A percentile compares a stretch with the other conserved stretches of the same genome.
phyloP scores from a whole-genome alignment of 164 flowering plant genomes.

The Vitis cinerea region DNA sequence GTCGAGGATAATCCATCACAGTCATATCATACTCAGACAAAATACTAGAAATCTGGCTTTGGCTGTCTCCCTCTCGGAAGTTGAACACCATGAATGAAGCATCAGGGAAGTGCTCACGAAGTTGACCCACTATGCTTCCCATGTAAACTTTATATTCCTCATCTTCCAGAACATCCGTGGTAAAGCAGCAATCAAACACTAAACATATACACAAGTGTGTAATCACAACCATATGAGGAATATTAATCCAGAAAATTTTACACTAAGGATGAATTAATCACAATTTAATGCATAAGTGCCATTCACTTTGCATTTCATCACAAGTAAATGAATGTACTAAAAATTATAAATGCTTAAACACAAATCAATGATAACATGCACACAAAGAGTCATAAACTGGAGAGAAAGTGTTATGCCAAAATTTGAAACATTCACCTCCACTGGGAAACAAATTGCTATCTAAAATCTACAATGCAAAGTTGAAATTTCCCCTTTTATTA shows the following conservation, averaged over 20 bases:
- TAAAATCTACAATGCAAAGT: too few relatives aligned
- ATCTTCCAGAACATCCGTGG: slow-evolving; percentile 46
- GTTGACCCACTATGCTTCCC: slow-evolving; percentile 45
- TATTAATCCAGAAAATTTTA: too few relatives aligned
- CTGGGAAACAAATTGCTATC: too few relatives aligned
- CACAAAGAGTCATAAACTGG: too few relatives aligned
- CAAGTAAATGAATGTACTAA: too few relatives aligned
- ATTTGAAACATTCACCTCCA: too few relatives aligned
- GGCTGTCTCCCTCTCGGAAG: slow-evolving; percentile 50
- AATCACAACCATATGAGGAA: neutral
- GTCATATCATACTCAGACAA: slow-evolving; percentile 55
- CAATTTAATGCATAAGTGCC: neutral
- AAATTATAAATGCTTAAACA: too few relatives aligned
- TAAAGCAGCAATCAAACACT: slow-evolving; percentile 74
- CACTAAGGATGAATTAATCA: neutral
- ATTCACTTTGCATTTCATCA: neutral
- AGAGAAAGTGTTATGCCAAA: too few relatives aligned
- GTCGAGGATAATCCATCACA: slow-evolving; percentile 67
- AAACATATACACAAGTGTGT: neutral
- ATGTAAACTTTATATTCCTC: slow-evolving; percentile 46
- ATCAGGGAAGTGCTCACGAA: slow-evolving; percentile 47
- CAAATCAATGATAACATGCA: too few relatives aligned
- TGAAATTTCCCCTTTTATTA: too few relatives aligned
- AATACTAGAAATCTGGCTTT: slow-evolving; percentile 36
- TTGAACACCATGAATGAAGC: slow-evolving; percentile 62